Conservation (phyloP, 345 rosid species). For the Euphorbia peplus region DNA sequence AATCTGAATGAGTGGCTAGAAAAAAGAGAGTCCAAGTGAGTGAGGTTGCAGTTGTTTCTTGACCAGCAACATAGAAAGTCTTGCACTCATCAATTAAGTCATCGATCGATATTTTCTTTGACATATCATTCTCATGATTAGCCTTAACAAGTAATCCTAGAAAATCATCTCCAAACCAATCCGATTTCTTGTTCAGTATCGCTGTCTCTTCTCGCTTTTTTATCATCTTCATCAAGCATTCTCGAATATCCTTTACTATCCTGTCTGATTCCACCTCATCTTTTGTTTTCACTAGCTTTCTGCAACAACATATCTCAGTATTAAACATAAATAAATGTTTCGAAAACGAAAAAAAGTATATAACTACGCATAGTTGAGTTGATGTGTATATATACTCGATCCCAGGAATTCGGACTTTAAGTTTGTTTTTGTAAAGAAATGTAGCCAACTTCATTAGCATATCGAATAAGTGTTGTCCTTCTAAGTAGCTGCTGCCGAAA, state of each 20-base stretch:
- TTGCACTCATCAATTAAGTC: constrained; percentile 22
- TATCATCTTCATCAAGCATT: no score
- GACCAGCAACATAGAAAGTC: constrained; percentile 18
- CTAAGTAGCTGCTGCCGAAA: constrained; percentile 18
- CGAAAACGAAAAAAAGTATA: no score
- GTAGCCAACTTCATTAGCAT: constrained; percentile 3
- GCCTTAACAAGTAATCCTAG: constrained; percentile 18
- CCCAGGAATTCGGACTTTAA: constrained; percentile 13
- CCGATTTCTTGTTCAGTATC: no score
- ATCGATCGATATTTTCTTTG: constrained; percentile 13
- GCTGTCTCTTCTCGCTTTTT: not conserved
- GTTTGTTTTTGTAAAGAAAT: not conserved
- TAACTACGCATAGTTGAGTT: not conserved
- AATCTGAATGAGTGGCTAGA: constrained; percentile 19
- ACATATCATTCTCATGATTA: constrained; percentile 7
- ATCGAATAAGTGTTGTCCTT: constrained; percentile 10
- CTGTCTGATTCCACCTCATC: no score
- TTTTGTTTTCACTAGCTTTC: no score
- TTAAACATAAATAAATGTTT: no score
- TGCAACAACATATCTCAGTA: no score
- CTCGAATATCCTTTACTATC: no score
- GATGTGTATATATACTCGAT: not conserved
- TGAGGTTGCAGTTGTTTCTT: constrained; percentile 13
- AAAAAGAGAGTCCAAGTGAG: constrained; percentile 20
- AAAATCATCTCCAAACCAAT: constrained; percentile 17